Evolutionary conservation across 495 filamentous ascomycete genomes (phyloP).

Genomic region (Cercophora samala): DNA sequence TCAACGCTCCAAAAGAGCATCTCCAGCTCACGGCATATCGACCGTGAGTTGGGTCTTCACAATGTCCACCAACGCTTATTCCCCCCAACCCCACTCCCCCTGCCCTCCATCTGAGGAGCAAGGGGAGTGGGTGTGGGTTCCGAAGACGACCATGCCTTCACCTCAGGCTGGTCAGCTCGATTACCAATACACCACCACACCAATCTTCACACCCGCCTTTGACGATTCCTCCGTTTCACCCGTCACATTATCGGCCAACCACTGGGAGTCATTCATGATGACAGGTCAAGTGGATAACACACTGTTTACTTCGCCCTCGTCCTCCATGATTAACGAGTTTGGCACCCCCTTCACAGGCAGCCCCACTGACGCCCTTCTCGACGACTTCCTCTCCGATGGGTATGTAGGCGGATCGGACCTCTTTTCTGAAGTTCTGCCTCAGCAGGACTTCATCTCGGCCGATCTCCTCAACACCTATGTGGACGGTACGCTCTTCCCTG

Average conservation of each 20-base stretch:
- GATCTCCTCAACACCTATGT: neutral
- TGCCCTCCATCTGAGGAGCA: conserved; percentile 12
- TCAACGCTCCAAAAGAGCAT: conserved; percentile 10
- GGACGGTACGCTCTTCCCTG: neutral
- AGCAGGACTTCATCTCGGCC: neutral
- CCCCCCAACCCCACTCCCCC: conserved; percentile 11
- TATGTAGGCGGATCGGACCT: neutral
- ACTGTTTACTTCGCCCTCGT: conserved; percentile 7
- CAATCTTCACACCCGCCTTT: neutral
- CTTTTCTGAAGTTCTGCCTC: neutral
- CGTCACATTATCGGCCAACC: neutral
- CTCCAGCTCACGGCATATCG: conserved; percentile 12
- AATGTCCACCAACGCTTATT: conserved; percentile 11
- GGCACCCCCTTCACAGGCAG: neutral
- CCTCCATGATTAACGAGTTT: conserved; percentile 3
- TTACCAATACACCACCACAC: neutral
- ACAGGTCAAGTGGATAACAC: conserved; percentile 1
- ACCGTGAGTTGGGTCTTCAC: conserved; percentile 15
- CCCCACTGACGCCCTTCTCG: conserved; percentile 5
- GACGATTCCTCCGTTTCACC: neutral
- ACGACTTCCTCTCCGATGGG: conserved; percentile 2
- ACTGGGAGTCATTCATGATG: neutral
- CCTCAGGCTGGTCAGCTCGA: conserved; percentile 5
- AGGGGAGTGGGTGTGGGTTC: conserved; percentile 22
- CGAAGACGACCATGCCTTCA: conserved; percentile 7